A percentile compares a stretch with the other conserved stretches of the same genome.
Evolutionary conservation across 805 yeast genomes (phyloP).

Genomic region (Myxozyma udenii): DNA sequence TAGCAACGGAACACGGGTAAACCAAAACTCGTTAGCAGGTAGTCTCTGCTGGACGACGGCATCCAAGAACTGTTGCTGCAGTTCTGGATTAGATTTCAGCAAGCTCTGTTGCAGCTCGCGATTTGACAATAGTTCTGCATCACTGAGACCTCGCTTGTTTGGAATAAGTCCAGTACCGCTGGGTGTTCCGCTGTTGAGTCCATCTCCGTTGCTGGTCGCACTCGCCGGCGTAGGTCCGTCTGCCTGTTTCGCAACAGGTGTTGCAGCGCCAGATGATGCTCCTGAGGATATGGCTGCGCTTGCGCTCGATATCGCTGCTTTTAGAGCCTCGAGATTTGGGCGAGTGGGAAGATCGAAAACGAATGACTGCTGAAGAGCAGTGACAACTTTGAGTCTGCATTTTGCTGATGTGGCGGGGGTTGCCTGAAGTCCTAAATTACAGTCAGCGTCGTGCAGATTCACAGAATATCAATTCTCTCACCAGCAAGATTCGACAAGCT

Average conservation of each 20-base stretch:
- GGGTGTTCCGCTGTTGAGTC: too few relatives aligned
- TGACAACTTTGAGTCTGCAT: slow-evolving; percentile 31
- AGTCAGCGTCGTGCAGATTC: too few relatives aligned
- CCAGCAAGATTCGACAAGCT: not conserved
- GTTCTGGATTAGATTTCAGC: slow-evolving; percentile 61
- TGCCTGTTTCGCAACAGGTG: not conserved
- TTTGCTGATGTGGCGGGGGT: slow-evolving; percentile 38
- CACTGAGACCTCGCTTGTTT: slow-evolving; percentile 45
- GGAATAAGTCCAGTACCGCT: too few relatives aligned
- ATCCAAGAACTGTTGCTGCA: slow-evolving; percentile 77
- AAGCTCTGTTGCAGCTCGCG: slow-evolving; percentile 74
- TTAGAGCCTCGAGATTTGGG: slow-evolving; percentile 71
- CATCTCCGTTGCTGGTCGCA: too few relatives aligned
- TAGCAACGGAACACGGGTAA: slow-evolving; percentile 49
- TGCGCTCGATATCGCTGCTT: slow-evolving; percentile 55
- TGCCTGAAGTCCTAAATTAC: slow-evolving; percentile 34
- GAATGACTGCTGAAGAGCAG: slow-evolving; percentile 34
- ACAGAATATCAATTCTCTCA: too few relatives aligned
- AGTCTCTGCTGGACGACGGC: slow-evolving; percentile 69
- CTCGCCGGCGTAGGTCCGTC: not conserved
- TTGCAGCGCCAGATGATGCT: slow-evolving; percentile 11
- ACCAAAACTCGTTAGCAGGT: slow-evolving; percentile 58
- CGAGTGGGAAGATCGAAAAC: slow-evolving; percentile 67
- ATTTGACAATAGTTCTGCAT: slow-evolving; percentile 61
- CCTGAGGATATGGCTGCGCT: slow-evolving; percentile 44